A percentile compares a stretch with the other conserved stretches of the same genome.
These are phyloP conservation scores for Xanthoconium separans DNA, from an alignment of 1,284 basidiomycete species.

Conservation along the genomic window DNA sequence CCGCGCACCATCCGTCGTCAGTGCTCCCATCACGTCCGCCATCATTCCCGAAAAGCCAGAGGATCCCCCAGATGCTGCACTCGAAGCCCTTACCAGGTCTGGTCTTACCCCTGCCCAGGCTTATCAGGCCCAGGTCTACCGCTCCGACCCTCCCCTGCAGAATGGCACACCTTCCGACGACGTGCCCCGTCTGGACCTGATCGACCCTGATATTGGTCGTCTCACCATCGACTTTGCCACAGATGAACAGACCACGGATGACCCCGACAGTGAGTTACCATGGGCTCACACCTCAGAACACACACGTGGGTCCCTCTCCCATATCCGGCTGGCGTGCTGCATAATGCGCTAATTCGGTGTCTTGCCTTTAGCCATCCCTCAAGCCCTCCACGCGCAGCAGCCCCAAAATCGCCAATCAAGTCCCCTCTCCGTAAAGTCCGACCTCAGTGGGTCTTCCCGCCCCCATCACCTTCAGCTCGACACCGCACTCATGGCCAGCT, in stretches of 20 bases:
- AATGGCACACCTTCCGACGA: slow-evolving; percentile 29
- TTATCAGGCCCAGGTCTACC: slow-evolving; percentile 73
- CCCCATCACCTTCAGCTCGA: slow-evolving; percentile 50
- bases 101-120: slow-evolving; percentile 75
- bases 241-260: slow-evolving; percentile 39
- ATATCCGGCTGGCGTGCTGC: slow-evolving; percentile 28
- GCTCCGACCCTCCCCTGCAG: slow-evolving; percentile 39
- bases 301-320: slow-evolving; percentile 31
- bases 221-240: slow-evolving; percentile 58
- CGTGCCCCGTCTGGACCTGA: slow-evolving; percentile 47
- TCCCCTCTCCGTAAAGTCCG: slow-evolving; percentile 34
- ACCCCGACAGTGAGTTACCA: slow-evolving; percentile 58
- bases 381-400: slow-evolving; percentile 22
- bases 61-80: slow-evolving; percentile 52
- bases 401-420: slow-evolving; percentile 35
- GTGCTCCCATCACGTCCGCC: slow-evolving; percentile 42
- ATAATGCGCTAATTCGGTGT: slow-evolving; percentile 30
- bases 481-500: slow-evolving; percentile 38
- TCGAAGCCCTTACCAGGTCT: slow-evolving; percentile 46
- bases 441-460: slow-evolving; percentile 31
- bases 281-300: slow-evolving; percentile 49
- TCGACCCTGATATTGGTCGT: slow-evolving; percentile 50
- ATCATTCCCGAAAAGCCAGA: slow-evolving; percentile 50
- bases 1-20: slow-evolving; percentile 54
- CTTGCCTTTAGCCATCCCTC: slow-evolving; percentile 29